These are phyloP conservation scores for Camellia granthamiana DNA, from an alignment of 148 eudicot species.

Conservation along the genomic window DNA sequence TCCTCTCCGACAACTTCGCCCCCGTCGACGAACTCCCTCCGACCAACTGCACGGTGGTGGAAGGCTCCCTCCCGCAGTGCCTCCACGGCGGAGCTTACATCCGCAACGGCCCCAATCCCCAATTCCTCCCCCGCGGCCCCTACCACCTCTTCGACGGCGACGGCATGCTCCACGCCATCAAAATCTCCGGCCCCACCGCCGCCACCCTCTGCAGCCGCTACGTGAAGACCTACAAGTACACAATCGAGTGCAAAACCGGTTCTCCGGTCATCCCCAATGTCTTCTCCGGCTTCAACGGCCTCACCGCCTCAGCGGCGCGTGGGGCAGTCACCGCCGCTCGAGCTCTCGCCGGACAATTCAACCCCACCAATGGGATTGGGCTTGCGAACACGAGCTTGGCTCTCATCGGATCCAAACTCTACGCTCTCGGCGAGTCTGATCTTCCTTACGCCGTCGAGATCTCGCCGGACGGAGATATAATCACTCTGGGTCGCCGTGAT, in stretches of 20 bases:
- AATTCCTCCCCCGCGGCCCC: constrained; percentile 69
- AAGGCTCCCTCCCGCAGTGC: constrained; percentile 53
- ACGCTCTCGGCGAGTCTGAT: constrained; percentile 59
- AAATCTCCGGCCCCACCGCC: constrained; percentile 51
- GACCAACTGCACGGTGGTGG: constrained; percentile 42
- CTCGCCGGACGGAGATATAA: constrained; percentile 41
- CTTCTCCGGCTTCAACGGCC: constrained; percentile 58
- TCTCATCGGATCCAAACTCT: constrained; percentile 33
- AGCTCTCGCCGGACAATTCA: constrained; percentile 33
- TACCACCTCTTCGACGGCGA: constrained; percentile 82
- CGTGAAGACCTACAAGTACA: constrained; percentile 61
- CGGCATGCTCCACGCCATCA: constrained; percentile 72
- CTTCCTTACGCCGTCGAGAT: constrained; percentile 53
- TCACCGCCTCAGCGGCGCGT: constrained; percentile 45
- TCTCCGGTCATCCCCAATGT: constrained; percentile 43
- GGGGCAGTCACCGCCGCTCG: constrained; percentile 30
- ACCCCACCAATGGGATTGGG: constrained; percentile 45
- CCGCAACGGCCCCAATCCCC: constrained; percentile 85
- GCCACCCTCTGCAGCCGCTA: constrained; percentile 72
- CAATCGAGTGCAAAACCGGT: constrained; percentile 32
- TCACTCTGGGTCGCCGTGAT: constrained; percentile 47
- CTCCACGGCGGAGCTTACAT: constrained; percentile 80
- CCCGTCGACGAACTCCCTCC: constrained; percentile 75
- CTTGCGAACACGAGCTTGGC: constrained; percentile 60
- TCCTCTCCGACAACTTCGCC: constrained; percentile 63